Percentiles rank a stretch among this genome's conserved stretches.
Conservation (phyloP, 495 filamentous ascomycete genomes). For the Tetracladium setigerum region DNA sequence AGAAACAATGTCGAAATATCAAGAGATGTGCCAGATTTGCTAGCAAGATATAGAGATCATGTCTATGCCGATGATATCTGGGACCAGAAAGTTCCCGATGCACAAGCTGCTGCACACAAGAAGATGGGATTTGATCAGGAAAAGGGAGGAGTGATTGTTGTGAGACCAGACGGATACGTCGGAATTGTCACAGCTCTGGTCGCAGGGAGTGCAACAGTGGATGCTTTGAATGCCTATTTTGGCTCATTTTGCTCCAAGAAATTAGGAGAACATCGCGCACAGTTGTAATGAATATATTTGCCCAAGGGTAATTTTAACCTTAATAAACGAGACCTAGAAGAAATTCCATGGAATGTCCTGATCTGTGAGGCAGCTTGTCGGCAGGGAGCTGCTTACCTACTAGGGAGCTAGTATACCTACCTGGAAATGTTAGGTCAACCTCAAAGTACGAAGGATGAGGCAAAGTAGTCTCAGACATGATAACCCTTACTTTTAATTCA, state of each 20-base stretch:
- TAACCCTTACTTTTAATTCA: no score
- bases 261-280: constrained; percentile 27
- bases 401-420: no score
- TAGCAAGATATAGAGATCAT: constrained; percentile 71
- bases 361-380: no score
- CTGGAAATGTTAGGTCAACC: no score
- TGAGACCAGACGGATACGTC: constrained; percentile 81
- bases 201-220: constrained; percentile 69
- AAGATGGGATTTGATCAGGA: constrained; percentile 77
- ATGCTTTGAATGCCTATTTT: constrained; percentile 81
- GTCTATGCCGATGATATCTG: constrained; percentile 82
- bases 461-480: no score
- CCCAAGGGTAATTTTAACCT: no score
- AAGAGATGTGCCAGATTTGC: constrained; percentile 54
- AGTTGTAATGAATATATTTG: constrained; percentile 19
- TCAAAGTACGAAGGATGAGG: no score
- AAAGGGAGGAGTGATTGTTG: constrained; percentile 70
- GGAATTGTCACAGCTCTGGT: constrained; percentile 64
- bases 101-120: constrained; percentile 67
- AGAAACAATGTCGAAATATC: constrained; percentile 58
- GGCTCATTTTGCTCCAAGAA: constrained; percentile 50
- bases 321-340: no score
- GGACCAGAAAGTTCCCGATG: constrained; percentile 60
- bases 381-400: no score
- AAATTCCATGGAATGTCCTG: no score